A percentile compares a stretch with the other conserved stretches of the same genome.
Conservation (phyloP, 768 basidiomycete species). For the Lanmaoa pseudosensibilis region DNA sequence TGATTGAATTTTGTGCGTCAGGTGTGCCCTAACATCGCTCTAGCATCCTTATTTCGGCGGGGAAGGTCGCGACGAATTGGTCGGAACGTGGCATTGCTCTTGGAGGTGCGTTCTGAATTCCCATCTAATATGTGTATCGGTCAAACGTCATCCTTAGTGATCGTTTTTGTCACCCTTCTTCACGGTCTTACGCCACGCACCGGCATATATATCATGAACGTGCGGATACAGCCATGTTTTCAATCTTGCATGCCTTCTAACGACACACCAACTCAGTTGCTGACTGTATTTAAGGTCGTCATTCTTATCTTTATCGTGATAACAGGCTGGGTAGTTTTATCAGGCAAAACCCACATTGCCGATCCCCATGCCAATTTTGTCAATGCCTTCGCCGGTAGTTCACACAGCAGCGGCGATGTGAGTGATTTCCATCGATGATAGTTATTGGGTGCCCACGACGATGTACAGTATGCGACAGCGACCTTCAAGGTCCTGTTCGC, state of each 20-base stretch:
- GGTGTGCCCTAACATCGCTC: not conserved
- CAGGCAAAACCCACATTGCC: constrained; percentile 53
- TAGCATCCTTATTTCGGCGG: constrained; percentile 54
- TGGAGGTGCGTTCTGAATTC: constrained; percentile 39
- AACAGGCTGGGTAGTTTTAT: constrained; percentile 61
- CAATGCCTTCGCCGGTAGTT: constrained; percentile 56
- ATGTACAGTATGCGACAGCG: constrained; percentile 55
- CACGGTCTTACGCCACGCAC: constrained; percentile 52
- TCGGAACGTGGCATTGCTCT: constrained; percentile 60
- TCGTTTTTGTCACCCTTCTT: constrained; percentile 48
- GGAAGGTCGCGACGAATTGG: constrained; percentile 45
- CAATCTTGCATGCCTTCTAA: constrained; percentile 10
- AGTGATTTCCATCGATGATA: not conserved
- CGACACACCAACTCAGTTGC: constrained; percentile 22
- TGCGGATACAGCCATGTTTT: constrained; percentile 21
- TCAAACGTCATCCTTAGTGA: constrained; percentile 35
- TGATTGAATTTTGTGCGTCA: not conserved
- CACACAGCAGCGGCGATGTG: constrained; percentile 50
- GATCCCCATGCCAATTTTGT: constrained; percentile 60
- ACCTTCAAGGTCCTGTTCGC: constrained; percentile 56
- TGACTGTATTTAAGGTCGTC: constrained; percentile 54
- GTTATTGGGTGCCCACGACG: not conserved
- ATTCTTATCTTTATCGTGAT: constrained; percentile 57
- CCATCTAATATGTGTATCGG: not conserved
- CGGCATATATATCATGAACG: constrained; percentile 58